Evolutionary conservation across 192 early-diverging fungal genomes (phyloP), one percentile per base, ranked within the genome.

Genomic region (Entrophospora sp.): DNA sequence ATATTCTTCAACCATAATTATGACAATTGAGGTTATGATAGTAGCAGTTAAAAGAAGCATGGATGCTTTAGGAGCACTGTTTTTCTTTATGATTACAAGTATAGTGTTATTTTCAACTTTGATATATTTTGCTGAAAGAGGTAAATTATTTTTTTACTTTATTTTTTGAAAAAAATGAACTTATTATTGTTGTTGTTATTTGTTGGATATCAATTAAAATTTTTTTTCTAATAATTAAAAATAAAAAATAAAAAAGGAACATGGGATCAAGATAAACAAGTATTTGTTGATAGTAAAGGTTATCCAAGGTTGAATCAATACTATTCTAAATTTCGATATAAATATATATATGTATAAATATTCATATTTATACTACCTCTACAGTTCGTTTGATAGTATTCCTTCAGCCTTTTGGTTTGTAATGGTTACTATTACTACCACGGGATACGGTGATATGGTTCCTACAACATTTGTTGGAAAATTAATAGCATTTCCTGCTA

Each of bases 11-110:
- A 83, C 89, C 12, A 81, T 91, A 58, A 80, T 89, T 55, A 83
- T 91, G 82, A 89, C 88, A 1, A 89, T 91, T 28, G 89, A 91
- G 43, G 89, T 91, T 48, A 85, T 91, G 83, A 83, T 91, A 61
- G 81, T 89, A 14, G 87, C 89, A 14, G 81, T 89, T 14, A 85
- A 85, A 66, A 75, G 88, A 44, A 86, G 84, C 61, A 76, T 84
- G 37, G 89, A 91, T 70, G 88, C 88, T 0, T 70, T 91, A 22
- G 75, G 82, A 34, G 89, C 88, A 0, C 71, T 91, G 20, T 77
- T 89, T 71, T 82, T 91, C 51, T 89, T 91, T 68, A 69, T 87
- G 40, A 79, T 88, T 14, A 81, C 87, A 32, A 84, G 83, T 14
- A 78, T 89, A 31, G 78, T 89, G 3, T 68, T 91, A 25, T 89